Percentiles rank a stretch among this genome's conserved stretches.
Evolutionary conservation across 75 land plant species (phyloP).

Genomic region (Larix kaempferi): DNA sequence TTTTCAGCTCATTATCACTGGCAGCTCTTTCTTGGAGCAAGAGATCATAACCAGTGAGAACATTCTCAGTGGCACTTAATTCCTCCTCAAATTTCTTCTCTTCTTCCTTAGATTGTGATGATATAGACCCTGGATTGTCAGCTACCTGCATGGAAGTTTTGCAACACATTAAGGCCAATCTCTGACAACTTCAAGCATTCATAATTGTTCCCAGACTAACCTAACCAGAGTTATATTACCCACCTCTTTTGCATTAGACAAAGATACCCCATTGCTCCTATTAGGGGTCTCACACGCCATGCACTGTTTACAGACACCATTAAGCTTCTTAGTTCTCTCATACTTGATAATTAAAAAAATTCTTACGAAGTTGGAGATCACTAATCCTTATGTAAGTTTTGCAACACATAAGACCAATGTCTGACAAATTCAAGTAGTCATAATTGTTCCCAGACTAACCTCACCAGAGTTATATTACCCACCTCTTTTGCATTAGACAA

Average conservation of each 20-base stretch:
- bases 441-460: too few species aligned
- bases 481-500: not conserved
- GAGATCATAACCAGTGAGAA: not conserved
- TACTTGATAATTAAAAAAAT: not conserved
- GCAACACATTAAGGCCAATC: not conserved
- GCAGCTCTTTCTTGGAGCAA: not conserved
- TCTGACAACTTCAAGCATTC: not conserved
- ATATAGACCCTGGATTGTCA: not conserved
- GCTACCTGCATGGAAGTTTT: not conserved
- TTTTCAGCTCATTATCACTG: not conserved
- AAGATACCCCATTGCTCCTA: not conserved
- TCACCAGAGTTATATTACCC: not conserved
- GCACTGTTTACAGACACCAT: not conserved
- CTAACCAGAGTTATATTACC: not conserved
- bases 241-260: not conserved
- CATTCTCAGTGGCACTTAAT: not conserved
- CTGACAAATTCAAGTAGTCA: too few species aligned
- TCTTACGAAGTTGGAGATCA: not conserved
- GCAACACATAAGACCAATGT: not conserved
- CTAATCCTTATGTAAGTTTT: not conserved
- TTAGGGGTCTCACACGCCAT: not conserved
- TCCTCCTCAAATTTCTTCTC: not conserved
- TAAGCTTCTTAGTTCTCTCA: not conserved
- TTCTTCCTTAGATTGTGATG: not conserved
- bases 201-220: too few species aligned